phyloP scores from a whole-genome alignment of 2,329 filamentous ascomycete genomes.

The Colletotrichum sp. region DNA sequence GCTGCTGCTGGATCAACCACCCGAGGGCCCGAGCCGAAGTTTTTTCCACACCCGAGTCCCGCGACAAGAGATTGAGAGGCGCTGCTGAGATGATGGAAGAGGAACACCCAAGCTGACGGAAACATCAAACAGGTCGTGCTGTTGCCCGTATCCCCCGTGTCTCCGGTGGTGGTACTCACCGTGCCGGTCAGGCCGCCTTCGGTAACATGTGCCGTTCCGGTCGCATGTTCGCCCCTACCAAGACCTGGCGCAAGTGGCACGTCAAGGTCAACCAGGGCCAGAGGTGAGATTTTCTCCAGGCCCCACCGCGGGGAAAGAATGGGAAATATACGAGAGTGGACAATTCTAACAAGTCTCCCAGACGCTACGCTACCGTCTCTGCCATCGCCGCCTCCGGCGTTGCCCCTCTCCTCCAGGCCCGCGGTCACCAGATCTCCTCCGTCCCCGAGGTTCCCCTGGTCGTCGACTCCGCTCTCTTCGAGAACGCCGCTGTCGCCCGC shows the following conservation, averaged over 20 bases:
- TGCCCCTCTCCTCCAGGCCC: conserved; percentile 92
- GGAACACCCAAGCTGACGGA: conserved; percentile 12
- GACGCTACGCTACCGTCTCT: conserved; percentile 97
- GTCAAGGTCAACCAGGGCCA: conserved; percentile 99
- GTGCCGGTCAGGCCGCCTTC: conserved; percentile 99
- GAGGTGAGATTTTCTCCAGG: conserved; percentile 67
- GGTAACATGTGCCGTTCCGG: conserved; percentile 99
- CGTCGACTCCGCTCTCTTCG: conserved; percentile 88
- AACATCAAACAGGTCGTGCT: conserved; percentile 75
- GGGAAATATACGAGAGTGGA: not conserved
- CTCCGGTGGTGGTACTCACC: conserved; percentile 99
- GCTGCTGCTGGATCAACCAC: not conserved
- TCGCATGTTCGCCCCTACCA: conserved; percentile 99
- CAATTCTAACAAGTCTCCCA: conserved; percentile 36
- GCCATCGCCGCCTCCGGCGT: conserved; percentile 96
- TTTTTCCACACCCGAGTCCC: not conserved
- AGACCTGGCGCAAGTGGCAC: conserved; percentile 99
- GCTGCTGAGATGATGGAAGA: not conserved
- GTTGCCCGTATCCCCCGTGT: conserved; percentile 99
- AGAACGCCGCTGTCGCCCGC: conserved; percentile 80
- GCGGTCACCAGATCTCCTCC: conserved; percentile 91
- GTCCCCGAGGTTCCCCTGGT: conserved; percentile 98
- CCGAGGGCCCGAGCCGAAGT: not conserved
- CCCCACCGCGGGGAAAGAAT: not conserved
- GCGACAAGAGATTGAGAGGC: not conserved